Evolutionary conservation across 2,329 filamentous ascomycete genomes (phyloP).

Genomic region (Triangularia setosa): DNA sequence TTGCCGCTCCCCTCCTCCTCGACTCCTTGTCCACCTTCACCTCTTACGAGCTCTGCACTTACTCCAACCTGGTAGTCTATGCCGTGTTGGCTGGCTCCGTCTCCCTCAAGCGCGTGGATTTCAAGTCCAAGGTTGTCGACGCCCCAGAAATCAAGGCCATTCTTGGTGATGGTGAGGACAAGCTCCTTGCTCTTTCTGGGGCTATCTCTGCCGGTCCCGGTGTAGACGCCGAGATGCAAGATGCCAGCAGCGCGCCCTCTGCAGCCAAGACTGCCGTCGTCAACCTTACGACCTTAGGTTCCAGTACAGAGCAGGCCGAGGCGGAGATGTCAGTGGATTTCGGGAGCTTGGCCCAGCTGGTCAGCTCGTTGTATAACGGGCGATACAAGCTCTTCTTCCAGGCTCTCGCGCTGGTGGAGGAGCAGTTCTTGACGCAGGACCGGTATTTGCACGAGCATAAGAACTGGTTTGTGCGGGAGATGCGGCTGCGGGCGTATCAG

Average conservation of each 20-base stretch:
- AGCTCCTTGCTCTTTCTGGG: conserved; percentile 75
- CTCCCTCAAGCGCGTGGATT: conserved; percentile 92
- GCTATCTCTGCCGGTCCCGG: conserved; percentile 77
- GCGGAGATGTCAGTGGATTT: conserved; percentile 84
- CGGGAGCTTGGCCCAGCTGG: conserved; percentile 77
- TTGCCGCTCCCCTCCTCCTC: conserved; percentile 86
- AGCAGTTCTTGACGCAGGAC: conserved; percentile 89
- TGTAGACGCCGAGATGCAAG: conserved; percentile 73
- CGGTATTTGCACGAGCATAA: conserved; percentile 95
- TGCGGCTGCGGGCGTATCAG: conserved; percentile 93
- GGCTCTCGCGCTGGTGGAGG: conserved; percentile 83
- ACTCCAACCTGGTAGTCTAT: conserved; percentile 91
- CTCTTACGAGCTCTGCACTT: conserved; percentile 96
- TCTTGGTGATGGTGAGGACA: conserved; percentile 83
- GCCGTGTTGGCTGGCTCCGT: conserved; percentile 92
- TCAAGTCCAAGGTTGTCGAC: conserved; percentile 98
- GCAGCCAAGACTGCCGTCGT: conserved; percentile 64
- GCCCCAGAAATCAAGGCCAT: conserved; percentile 98
- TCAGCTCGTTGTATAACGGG: conserved; percentile 87
- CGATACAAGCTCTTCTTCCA: conserved; percentile 94
- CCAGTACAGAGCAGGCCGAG: conserved; percentile 66
- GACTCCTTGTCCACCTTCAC: conserved; percentile 98
- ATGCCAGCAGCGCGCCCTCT: conserved; percentile 44
- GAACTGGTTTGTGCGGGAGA: conserved; percentile 96
- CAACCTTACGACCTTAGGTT: conserved; percentile 81